phyloP scores from a whole-genome alignment of 139 green algal species.

The Haematococcus lacustris region DNA sequence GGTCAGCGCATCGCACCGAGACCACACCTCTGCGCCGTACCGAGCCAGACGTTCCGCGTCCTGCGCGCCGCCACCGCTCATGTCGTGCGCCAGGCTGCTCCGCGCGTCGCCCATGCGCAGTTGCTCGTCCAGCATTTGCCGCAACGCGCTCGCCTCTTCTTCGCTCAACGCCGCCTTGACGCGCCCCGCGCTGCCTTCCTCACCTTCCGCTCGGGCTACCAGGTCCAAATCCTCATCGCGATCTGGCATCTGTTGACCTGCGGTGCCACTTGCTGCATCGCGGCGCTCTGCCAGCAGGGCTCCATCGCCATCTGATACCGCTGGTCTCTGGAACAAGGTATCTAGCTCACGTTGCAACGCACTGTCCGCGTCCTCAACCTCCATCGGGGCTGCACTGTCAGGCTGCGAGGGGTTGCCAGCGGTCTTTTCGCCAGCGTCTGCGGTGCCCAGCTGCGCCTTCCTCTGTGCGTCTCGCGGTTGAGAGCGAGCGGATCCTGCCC shows the following conservation, averaged over 20 bases:
- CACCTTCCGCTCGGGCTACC: background rate
- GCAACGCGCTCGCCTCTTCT: background rate
- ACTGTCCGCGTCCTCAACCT: too few species aligned
- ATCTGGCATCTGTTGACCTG: background rate
- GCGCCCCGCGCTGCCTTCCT: background rate
- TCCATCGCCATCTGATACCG: background rate
- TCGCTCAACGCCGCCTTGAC: background rate
- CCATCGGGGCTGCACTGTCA: background rate
- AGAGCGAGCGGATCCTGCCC: slow-evolving; percentile 1
- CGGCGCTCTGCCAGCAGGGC: background rate
- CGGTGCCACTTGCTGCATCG: background rate
- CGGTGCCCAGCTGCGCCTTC: background rate
- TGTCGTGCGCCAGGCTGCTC: background rate
- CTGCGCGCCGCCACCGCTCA: background rate
- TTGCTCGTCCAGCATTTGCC: background rate
- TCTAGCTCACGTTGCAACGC: background rate
- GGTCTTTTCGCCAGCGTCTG: background rate
- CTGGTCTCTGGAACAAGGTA: background rate
- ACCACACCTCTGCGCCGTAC: slow-evolving; percentile 63
- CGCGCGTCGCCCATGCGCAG: background rate
- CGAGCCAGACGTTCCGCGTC: background rate
- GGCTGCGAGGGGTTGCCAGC: background rate
- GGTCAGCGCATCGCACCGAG: slow-evolving; percentile 74
- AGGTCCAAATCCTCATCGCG: too few species aligned
- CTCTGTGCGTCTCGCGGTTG: slow-evolving; percentile 4